Base-by-base conservation (phyloP, 75 land plant species). In the Pinus tabuliformis region DNA sequence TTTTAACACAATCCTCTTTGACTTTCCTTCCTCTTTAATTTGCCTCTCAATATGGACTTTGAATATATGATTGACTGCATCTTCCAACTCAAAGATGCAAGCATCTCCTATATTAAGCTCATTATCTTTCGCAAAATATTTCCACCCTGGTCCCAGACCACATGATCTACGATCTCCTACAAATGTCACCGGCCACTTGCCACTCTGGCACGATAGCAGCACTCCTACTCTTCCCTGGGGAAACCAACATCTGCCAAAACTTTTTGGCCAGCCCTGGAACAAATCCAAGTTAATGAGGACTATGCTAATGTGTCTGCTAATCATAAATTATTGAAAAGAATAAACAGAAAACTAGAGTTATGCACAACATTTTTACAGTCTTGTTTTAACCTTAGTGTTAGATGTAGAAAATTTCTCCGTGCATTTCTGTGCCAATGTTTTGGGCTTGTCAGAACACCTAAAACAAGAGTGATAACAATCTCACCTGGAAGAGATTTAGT, bases 61-160 rank as follows among this genome's bases (percentile, higher is more conserved):
- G 36, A 63, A 16, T 15, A 63, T 37, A 63, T 33, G 20, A 4
- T 63, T 33, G 30, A 15, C 17, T 63, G 39, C 36, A 37, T 63
- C 36, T 63, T 63, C 6, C 66, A 63, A 63, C 36, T 33, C 66
- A 63, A 63, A 63, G 16, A 16, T 22, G 36, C 66, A 63, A 63
- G 66, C 33, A 17, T 63, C 66, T 16, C 66, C 66, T 63, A 63
- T 2, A 17, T 63, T 63, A 63, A 63, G 5, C 39, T 63, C 37
- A 63, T 63, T 63, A 37, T 33, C 66, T 5, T 30, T 0, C 5
- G 36, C 66, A 63, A 63, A 63, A 1, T 3, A 30, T 63, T 63
- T 63, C 66, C 66, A 63, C 20, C 66, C 66, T 4, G 39, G 4
- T 63, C 66, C 66, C 30, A 63, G 16, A 16, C 66, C 26, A 63